Conservation (phyloP, 2,329 filamentous ascomycete genomes). For the Fusarium begoniae region DNA sequence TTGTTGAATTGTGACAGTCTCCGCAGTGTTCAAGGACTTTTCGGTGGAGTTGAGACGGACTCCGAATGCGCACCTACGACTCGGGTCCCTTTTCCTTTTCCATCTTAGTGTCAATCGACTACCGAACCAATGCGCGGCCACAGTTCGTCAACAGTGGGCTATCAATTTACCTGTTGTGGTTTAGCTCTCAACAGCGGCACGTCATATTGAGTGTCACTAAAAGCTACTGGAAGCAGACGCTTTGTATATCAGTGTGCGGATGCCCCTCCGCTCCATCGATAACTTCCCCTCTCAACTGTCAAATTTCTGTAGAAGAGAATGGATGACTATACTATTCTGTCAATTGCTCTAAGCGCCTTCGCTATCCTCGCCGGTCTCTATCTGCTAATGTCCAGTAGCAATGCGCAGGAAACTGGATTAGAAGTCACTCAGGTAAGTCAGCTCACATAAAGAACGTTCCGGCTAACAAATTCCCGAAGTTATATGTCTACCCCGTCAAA, state of each 20-base stretch:
- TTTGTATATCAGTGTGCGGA: neutral
- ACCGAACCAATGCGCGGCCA: neutral
- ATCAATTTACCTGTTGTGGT: neutral
- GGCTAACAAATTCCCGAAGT: neutral
- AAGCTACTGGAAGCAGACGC: neutral
- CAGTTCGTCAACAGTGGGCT: neutral
- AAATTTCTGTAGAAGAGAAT: neutral
- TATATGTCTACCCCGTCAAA: slow-evolving; percentile 40
- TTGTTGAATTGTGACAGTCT: rapidly evolving
- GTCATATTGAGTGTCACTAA: neutral
- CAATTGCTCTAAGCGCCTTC: neutral
- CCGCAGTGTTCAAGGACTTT: rapidly evolving
- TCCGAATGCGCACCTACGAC: too few relatives aligned
- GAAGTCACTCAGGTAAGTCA: slow-evolving; percentile 29
- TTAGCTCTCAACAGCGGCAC: neutral
- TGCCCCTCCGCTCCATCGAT: neutral
- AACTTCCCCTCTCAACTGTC: neutral
- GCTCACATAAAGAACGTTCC: rapidly evolving
- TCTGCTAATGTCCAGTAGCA: neutral
- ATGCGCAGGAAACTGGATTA: neutral
- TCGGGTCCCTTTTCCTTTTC: neutral
- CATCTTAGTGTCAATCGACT: neutral
- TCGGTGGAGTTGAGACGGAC: neutral
- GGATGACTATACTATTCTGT: neutral
- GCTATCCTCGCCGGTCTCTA: neutral